A percentile compares a stretch with the other conserved stretches of the same genome.
Conservation (phyloP, 495 filamentous ascomycete genomes). For the Lindgomyces ingoldianus region DNA sequence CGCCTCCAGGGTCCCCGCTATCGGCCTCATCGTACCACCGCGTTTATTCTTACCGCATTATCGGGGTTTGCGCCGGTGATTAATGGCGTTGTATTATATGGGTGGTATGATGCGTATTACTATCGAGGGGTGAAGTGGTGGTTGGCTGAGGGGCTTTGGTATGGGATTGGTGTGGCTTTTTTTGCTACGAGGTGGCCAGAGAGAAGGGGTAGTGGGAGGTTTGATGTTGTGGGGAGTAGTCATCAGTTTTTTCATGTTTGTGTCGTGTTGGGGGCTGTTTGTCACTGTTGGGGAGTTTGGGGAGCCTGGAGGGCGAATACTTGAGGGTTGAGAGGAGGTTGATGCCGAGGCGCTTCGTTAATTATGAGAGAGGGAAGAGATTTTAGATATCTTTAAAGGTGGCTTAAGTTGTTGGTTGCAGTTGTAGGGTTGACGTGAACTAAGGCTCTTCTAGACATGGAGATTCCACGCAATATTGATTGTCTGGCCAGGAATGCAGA, state of each 20-base stretch:
- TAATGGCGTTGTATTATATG: constrained; percentile 50
- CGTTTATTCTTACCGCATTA: constrained; percentile 52
- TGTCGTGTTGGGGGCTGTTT: constrained; percentile 24
- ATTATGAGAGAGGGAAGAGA: too few relatives aligned
- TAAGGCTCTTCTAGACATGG: too few relatives aligned
- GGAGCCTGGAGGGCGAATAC: constrained; percentile 21
- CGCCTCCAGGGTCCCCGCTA: constrained; percentile 48
- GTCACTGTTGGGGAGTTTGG: constrained; percentile 37
- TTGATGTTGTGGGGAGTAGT: constrained; percentile 33
- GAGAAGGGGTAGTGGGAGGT: constrained; percentile 12
- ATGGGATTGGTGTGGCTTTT: constrained; percentile 30
- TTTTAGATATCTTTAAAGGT: too few relatives aligned
- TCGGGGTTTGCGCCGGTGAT: constrained; percentile 53
- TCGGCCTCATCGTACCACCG: constrained; percentile 44
- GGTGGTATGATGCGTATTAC: constrained; percentile 46
- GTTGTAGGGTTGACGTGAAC: too few relatives aligned
- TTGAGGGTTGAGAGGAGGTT: background rate
- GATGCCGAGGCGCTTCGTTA: background rate
- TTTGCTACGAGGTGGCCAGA: constrained; percentile 31
- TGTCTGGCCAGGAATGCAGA: too few relatives aligned
- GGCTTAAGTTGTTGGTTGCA: too few relatives aligned
- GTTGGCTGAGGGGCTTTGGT: constrained; percentile 30
- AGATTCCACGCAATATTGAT: too few relatives aligned
- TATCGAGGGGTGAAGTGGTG: constrained; percentile 50
- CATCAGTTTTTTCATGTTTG: constrained; percentile 38